phyloP scores from a whole-genome alignment of 2,329 filamentous ascomycete genomes.

The Pseudogymnoascus sp. region DNA sequence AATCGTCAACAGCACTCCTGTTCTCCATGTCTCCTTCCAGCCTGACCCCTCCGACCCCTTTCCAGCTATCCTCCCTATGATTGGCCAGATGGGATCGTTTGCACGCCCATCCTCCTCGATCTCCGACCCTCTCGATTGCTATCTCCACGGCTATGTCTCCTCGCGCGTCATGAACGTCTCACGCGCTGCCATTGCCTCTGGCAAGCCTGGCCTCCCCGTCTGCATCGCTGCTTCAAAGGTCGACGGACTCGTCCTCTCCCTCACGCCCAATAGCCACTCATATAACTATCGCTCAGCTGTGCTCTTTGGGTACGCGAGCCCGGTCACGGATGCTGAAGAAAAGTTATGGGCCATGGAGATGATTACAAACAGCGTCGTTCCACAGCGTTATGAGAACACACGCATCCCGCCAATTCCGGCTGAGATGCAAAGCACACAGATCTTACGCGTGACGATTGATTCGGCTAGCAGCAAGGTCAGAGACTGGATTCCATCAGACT shows the following conservation, averaged over 20 bases:
- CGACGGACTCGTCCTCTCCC: slow-evolving; percentile 71
- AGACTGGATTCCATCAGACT: slow-evolving; percentile 53
- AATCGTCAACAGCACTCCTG: slow-evolving; percentile 65
- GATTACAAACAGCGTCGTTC: slow-evolving; percentile 68
- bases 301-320: slow-evolving; percentile 64
- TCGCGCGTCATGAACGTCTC: slow-evolving; percentile 67
- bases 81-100: slow-evolving; percentile 73
- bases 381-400: slow-evolving; percentile 60
- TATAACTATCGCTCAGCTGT: slow-evolving; percentile 76
- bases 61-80: slow-evolving; percentile 75
- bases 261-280: slow-evolving; percentile 73
- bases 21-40: slow-evolving; percentile 75
- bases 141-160: slow-evolving; percentile 79
- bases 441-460: slow-evolving; percentile 61
- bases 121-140: slow-evolving; percentile 63
- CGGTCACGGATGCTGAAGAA: slow-evolving; percentile 62
- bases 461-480: slow-evolving; percentile 71
- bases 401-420: slow-evolving; percentile 63
- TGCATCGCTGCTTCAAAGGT: slow-evolving; percentile 66
- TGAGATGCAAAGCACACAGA: slow-evolving; percentile 68
- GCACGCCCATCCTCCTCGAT: slow-evolving; percentile 49
- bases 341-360: slow-evolving; percentile 71
- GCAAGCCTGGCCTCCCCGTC: slow-evolving; percentile 53
- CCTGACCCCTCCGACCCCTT: slow-evolving; percentile 56
- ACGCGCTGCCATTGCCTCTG: background rate